phyloP scores from a whole-genome alignment of 345 rosid species.

The Eucalyptus lansdowneana region DNA sequence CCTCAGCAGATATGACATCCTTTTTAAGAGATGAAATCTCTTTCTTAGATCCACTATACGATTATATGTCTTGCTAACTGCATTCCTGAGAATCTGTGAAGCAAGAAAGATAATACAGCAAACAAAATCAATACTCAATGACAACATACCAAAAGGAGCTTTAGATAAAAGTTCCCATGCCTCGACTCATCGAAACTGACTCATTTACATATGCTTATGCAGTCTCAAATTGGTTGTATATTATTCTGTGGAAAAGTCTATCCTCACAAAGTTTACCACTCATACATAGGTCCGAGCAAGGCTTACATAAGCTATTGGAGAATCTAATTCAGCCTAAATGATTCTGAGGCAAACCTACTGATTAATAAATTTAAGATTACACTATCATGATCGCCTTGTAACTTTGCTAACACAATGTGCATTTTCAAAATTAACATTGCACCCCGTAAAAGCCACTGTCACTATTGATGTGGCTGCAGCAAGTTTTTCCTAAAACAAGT shows the following conservation, averaged over 20 bases:
- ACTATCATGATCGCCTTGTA: not conserved
- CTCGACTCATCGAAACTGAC: not conserved
- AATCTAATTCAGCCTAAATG: not conserved
- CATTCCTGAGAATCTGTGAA: conserved; percentile 79
- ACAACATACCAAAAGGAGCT: not conserved
- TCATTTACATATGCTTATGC: not conserved
- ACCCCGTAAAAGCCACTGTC: not conserved
- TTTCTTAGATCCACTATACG: conserved; percentile 86
- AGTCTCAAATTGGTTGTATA: not conserved
- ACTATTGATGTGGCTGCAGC: not conserved
- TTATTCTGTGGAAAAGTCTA: not conserved
- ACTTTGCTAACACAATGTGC: not conserved
- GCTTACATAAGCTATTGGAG: not conserved
- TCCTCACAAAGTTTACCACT: not conserved
- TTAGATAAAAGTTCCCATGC: not conserved
- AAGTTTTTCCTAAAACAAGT: not conserved
- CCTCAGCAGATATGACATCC: conserved; percentile 53
- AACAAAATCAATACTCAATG: not conserved
- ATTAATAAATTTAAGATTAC: not conserved
- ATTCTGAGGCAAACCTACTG: not conserved
- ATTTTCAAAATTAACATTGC: not conserved
- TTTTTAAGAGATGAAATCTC: conserved; percentile 64
- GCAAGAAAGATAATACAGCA: not conserved
- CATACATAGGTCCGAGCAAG: not conserved
- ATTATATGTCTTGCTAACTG: conserved; percentile 80